Conservation (phyloP, 345 rosid genomes). For the Geranium rotundifolium region DNA sequence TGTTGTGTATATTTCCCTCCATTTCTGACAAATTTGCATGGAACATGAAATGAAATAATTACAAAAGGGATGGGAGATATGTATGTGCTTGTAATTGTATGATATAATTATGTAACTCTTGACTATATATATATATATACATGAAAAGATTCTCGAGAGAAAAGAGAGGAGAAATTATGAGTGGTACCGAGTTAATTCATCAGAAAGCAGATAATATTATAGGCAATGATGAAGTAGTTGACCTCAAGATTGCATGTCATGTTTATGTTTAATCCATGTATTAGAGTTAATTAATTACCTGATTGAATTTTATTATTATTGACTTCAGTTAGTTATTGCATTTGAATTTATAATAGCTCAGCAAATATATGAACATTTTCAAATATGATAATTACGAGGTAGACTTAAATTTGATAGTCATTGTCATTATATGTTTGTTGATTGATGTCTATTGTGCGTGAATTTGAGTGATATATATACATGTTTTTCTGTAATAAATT, state of each 20-base stretch:
- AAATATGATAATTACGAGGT: too few relatives aligned
- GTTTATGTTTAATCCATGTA: not conserved
- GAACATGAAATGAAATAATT: not conserved
- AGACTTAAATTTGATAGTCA: too few relatives aligned
- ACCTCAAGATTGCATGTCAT: not conserved
- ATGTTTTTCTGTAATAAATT: too few relatives aligned
- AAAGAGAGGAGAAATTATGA: not conserved
- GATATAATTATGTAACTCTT: not conserved
- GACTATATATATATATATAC: not conserved
- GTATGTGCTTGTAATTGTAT: too few relatives aligned
- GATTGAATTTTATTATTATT: too few relatives aligned
- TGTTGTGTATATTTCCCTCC: not conserved
- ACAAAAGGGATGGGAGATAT: too few relatives aligned
- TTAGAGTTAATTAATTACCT: not conserved
- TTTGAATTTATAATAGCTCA: too few relatives aligned
- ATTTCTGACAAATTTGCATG: conserved; percentile 31
- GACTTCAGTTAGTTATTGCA: not conserved
- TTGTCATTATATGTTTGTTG: too few relatives aligned
- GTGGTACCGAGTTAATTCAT: not conserved
- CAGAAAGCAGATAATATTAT: not conserved
- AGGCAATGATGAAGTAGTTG: not conserved
- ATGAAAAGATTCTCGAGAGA: not conserved
- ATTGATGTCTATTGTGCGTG: too few relatives aligned
- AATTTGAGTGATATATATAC: too few relatives aligned
- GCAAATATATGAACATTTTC: too few relatives aligned